These are phyloP conservation scores for Backusella westeae DNA, from an alignment of 192 early-diverging fungal species.

Conservation along the genomic window DNA sequence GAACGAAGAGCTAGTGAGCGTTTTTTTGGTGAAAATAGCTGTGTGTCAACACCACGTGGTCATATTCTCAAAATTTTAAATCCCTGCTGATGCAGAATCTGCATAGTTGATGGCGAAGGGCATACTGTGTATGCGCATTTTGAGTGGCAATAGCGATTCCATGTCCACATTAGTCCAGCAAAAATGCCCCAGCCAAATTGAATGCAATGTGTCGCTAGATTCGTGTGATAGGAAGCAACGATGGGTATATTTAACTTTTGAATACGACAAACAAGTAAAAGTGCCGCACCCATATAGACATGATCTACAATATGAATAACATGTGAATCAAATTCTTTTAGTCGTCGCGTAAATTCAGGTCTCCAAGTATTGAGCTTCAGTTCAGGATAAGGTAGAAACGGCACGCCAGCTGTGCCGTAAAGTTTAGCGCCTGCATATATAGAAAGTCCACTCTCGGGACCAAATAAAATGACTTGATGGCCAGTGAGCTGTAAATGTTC, in stretches of 20 bases:
- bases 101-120: constrained; percentile 28
- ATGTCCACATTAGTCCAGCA: constrained; percentile 32
- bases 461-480: constrained; percentile 29
- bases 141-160: constrained; percentile 36
- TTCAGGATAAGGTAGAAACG: constrained; percentile 35
- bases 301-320: constrained; percentile 39
- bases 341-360: constrained; percentile 24
- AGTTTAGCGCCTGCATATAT: constrained; percentile 32
- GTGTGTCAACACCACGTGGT: constrained; percentile 34
- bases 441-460: constrained; percentile 28
- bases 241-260: constrained; percentile 20
- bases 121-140: constrained; percentile 29
- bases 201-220: constrained; percentile 31
- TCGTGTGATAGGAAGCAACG: constrained; percentile 37
- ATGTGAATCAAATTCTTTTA: constrained; percentile 27
- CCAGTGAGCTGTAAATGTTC: constrained; percentile 30
- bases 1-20: constrained; percentile 20
- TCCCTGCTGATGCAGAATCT: constrained; percentile 29
- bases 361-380: constrained; percentile 38
- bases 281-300: constrained; percentile 31
- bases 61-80: constrained; percentile 31
- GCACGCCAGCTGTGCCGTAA: constrained; percentile 33
- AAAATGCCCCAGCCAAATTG: constrained; percentile 37
- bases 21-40: constrained; percentile 27
- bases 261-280: constrained; percentile 8